Conservation (phyloP, 1,139 yeast species). For the Saccharomycopsis crataegensis region DNA sequence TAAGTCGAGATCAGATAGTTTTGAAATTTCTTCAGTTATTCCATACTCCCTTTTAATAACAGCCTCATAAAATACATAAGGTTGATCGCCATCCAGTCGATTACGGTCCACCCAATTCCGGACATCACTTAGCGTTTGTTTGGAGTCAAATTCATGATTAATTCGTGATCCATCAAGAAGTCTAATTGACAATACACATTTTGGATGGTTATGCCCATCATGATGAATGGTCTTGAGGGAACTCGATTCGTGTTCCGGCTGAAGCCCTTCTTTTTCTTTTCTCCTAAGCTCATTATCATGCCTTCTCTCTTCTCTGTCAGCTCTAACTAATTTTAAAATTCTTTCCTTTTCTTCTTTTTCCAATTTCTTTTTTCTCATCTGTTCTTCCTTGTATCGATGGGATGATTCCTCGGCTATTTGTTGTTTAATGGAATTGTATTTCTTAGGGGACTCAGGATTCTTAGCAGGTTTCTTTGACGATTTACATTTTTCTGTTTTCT, state of each 20-base stretch:
- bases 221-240: not conserved
- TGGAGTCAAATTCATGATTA: constrained; percentile 35
- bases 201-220: constrained; percentile 17
- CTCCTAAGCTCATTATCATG: constrained; percentile 20
- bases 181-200: constrained; percentile 43
- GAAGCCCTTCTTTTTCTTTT: constrained; percentile 14
- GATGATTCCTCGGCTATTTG: constrained; percentile 34
- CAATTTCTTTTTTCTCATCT: constrained; percentile 30
- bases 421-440: constrained; percentile 30
- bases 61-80: constrained; percentile 40
- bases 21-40: constrained; percentile 45
- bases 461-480: not conserved
- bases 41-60: constrained; percentile 39
- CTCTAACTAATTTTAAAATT: constrained; percentile 41
- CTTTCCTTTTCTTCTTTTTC: constrained; percentile 47
- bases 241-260: not conserved
- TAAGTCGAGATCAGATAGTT: constrained; percentile 42
- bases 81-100: constrained; percentile 38
- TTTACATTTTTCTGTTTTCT: not conserved
- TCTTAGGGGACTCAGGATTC: constrained; percentile 1
- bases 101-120: constrained; percentile 55
- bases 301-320: constrained; percentile 44
- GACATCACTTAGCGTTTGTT: constrained; percentile 44
- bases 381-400: constrained; percentile 35
- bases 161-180: constrained; percentile 49